phyloP scores from a whole-genome alignment of 1,139 yeast species.

The Debaryomyces nepalensis region DNA sequence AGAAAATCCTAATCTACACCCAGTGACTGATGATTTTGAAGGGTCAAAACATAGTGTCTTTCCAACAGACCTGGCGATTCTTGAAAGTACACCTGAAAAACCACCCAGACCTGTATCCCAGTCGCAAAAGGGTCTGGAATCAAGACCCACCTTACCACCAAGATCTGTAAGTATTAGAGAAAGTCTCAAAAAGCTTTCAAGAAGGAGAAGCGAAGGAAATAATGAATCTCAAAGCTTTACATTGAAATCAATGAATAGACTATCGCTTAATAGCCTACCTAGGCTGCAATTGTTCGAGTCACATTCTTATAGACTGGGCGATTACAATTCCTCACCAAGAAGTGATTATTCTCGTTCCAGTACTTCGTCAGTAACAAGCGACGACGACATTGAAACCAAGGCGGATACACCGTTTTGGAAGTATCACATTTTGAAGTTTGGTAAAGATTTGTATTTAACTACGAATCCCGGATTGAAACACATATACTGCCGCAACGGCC shows the following conservation, averaged over 20 bases:
- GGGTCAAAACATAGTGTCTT: slow-evolving; percentile 20
- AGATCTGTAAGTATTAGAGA: slow-evolving; percentile 2
- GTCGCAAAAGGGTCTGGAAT: slow-evolving; percentile 4
- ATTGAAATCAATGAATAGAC: slow-evolving; percentile 13
- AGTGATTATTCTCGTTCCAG: slow-evolving; percentile 15
- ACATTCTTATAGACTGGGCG: slow-evolving; percentile 2
- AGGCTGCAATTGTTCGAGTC: background rate
- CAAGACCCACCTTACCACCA: background rate
- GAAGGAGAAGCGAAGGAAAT: background rate
- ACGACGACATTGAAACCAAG: slow-evolving; percentile 10
- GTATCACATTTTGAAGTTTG: slow-evolving; percentile 57
- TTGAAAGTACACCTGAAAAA: slow-evolving; percentile 3
- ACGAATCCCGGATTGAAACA: slow-evolving; percentile 64
- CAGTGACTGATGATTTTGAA: slow-evolving; percentile 17
- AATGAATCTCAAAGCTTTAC: slow-evolving; percentile 5
- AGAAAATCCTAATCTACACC: slow-evolving; percentile 35
- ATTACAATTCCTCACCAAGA: slow-evolving; percentile 13
- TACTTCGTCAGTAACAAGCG: slow-evolving; percentile 7
- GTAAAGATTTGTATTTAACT: slow-evolving; percentile 55
- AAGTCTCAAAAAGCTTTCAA: slow-evolving; percentile 5
- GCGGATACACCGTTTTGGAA: slow-evolving; percentile 55
- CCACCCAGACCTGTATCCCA: slow-evolving; percentile 9
- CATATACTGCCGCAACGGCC: slow-evolving; percentile 58
- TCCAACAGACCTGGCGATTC: background rate
- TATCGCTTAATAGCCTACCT: slow-evolving; percentile 2